Evolutionary conservation across 768 basidiomycete genomes (phyloP), one percentile per base, ranked within the genome.

Genomic region (Naganishia onofrii): DNA sequence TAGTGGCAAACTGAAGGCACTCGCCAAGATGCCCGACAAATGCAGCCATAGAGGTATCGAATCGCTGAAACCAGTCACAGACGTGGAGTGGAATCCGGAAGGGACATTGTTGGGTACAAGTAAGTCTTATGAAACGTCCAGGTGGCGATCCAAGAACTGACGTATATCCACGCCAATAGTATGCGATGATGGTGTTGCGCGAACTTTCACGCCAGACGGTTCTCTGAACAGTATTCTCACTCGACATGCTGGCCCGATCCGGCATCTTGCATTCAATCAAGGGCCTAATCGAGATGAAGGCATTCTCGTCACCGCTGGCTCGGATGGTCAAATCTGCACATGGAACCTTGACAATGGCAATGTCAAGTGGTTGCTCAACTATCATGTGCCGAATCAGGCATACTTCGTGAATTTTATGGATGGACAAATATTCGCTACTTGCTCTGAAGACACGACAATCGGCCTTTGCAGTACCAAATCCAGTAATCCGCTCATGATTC

Each of bases 331-430:
- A 15, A 58, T 69, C 46, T 57, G 58, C 51, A 57, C 69, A 19
- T 69, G 69, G 71, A 44, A 56, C 42, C 53, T 69, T 38, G 36
- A 36, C 69, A 60, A 63, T 23, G 63, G 67, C 21, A 54, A 56
- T 53, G 53, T 66, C 54, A 71, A 66, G 31, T 42, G 63, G 29
- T 23, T 57, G 57, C 60, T 56, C 70, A 66, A 64, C 36, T 68
- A 54, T 23, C 60, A 65, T 34, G n/a, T 42, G 2, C 34, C 72
- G 72, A 72, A 79, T 54, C 75, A 78, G 58, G 78, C 78, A n/a
- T 78, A 77, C 68, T 77, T 78, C 64, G 75, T 79, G 23, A 78
- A 80, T 60, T 80, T 78, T 77, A 70, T 77, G 19, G 78, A 79
- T 66, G 76, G 78, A 66, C 71, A 77, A 28, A 75, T 78, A 48